These are phyloP conservation scores for Primulina eburnea DNA, from an alignment of 257 asterid genomes.

Conservation along the genomic window DNA sequence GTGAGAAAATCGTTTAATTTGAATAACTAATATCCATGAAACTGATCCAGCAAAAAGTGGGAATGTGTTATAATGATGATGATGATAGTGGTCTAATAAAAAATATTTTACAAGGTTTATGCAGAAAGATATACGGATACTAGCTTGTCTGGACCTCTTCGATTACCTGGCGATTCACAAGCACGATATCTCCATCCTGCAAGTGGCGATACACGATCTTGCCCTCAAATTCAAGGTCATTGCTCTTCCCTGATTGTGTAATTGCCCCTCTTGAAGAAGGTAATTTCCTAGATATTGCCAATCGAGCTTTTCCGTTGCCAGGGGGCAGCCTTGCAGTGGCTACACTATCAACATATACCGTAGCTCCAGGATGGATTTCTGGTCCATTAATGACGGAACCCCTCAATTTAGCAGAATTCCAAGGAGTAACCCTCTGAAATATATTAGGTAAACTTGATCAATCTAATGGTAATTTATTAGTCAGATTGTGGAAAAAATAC, in stretches of 20 bases:
- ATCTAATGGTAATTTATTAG: not conserved
- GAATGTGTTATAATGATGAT: no score
- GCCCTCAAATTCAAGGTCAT: slow-evolving; percentile 75
- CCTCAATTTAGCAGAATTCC: slow-evolving; percentile 87
- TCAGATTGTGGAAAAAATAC: not conserved
- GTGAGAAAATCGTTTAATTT: no score
- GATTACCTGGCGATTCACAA: slow-evolving; percentile 90
- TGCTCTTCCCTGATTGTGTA: slow-evolving; percentile 57
- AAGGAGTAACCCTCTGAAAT: slow-evolving; percentile 87
- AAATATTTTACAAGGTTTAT: not conserved
- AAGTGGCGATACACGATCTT: slow-evolving; percentile 80
- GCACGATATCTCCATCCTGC: slow-evolving; percentile 97
- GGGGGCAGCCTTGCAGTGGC: slow-evolving; percentile 47
- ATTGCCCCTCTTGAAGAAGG: slow-evolving; percentile 80
- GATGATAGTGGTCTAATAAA: no score
- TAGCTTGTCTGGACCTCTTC: slow-evolving; percentile 21
- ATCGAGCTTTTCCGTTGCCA: slow-evolving; percentile 41
- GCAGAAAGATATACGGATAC: slow-evolving; percentile 13
- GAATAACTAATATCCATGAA: no score
- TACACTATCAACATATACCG: slow-evolving; percentile 63
- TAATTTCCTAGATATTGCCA: slow-evolving; percentile 67
- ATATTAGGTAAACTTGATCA: not conserved
- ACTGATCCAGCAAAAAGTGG: no score
- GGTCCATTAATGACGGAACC: slow-evolving; percentile 82
- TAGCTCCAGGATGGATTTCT: slow-evolving; percentile 86